A percentile compares a stretch with the other conserved stretches of the same genome.
Conservation (phyloP, 1,284 basidiomycete genomes). For the Fomitopsis palustris region DNA sequence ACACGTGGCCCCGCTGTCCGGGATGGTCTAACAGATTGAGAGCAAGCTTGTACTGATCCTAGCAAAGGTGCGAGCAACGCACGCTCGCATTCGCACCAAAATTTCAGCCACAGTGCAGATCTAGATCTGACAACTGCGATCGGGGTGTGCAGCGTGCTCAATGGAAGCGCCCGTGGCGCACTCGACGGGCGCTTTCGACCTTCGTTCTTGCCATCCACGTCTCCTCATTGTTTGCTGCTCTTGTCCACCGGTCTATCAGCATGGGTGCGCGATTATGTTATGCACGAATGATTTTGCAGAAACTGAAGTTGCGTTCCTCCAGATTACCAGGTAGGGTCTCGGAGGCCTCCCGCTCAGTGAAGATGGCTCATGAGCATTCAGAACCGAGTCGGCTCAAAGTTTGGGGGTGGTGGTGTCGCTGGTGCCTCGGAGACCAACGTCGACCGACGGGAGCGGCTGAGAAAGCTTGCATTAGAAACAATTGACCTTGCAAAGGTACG, state of each 20-base stretch:
- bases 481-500: conserved; percentile 91
- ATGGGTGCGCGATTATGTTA: conserved; percentile 10
- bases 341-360: background rate
- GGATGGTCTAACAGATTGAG: too few species aligned
- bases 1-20: background rate
- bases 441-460: conserved; percentile 90
- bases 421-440: conserved; percentile 93
- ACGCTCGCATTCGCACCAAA: background rate
- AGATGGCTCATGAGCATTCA: conserved; percentile 26
- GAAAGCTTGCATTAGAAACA: conserved; percentile 94
- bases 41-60: background rate
- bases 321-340: conserved; percentile 44
- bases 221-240: background rate
- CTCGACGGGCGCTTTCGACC: background rate
- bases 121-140: background rate
- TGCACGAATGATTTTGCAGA: too few species aligned
- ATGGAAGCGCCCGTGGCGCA: background rate
- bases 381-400: conserved; percentile 95
- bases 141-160: background rate
- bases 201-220: background rate
- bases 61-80: background rate
- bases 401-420: conserved; percentile 92
- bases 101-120: conserved; percentile 8
- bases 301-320: background rate
- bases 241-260: conserved; percentile 1